These are phyloP conservation scores for Aspergillus fructus DNA, from an alignment of 2,329 filamentous ascomycete species.

Conservation along the genomic window DNA sequence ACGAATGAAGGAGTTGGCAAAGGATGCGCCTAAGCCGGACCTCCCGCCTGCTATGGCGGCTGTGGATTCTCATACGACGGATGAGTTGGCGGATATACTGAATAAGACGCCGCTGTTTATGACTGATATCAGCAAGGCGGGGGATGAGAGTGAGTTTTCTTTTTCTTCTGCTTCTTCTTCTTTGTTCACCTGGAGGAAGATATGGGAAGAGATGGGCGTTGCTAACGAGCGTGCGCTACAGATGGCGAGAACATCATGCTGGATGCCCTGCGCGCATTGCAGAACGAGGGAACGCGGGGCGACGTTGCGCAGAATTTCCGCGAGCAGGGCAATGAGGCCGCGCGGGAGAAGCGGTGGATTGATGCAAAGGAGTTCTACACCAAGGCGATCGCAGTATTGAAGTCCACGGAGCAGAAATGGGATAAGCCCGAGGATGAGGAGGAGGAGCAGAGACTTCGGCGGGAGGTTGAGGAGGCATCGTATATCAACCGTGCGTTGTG, in stretches of 20 bases:
- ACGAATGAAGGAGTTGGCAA: constrained; percentile 29
- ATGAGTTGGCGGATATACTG: constrained; percentile 63
- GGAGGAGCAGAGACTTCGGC: constrained; percentile 63
- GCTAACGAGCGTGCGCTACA: constrained; percentile 17
- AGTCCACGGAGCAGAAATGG: constrained; percentile 58
- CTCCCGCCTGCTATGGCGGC: constrained; percentile 61
- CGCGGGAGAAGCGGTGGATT: constrained; percentile 68
- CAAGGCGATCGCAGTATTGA: constrained; percentile 75
- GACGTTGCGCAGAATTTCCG: constrained; percentile 85
- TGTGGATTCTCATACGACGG: constrained; percentile 55
- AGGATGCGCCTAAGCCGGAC: constrained; percentile 38
- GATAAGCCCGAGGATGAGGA: constrained; percentile 53
- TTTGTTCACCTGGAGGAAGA: neutral
- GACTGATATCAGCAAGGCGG: constrained; percentile 73
- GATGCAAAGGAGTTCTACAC: constrained; percentile 91
- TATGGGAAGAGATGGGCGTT: neutral
- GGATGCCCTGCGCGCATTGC: constrained; percentile 83
- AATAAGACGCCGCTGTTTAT: constrained; percentile 86
- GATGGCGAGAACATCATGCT: constrained; percentile 75
- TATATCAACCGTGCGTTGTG: constrained; percentile 87
- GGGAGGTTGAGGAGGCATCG: constrained; percentile 68
- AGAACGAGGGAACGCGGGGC: constrained; percentile 85
- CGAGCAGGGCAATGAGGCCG: constrained; percentile 88
- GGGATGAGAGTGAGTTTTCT: constrained; percentile 49
- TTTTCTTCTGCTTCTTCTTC: neutral